phyloP scores from a whole-genome alignment of 805 yeast species.

The Saccharomyces kudriavzevii region DNA sequence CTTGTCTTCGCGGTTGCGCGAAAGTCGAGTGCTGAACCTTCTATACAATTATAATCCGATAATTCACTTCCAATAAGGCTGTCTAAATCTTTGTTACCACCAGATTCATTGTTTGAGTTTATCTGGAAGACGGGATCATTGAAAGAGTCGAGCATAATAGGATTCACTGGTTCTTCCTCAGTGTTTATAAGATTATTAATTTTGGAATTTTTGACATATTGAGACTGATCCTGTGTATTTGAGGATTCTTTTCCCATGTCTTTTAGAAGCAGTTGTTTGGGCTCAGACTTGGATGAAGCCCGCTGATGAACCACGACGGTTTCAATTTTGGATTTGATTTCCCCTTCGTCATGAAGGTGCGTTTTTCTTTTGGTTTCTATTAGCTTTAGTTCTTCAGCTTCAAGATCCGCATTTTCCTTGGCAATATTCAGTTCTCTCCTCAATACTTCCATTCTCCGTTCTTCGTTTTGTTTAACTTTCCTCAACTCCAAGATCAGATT shows the following conservation, averaged over 20 bases:
- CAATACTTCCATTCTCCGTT: neutral
- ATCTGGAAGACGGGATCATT: neutral
- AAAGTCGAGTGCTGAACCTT: neutral
- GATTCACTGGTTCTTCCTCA: neutral
- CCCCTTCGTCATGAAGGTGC: neutral
- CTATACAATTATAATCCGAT: neutral
- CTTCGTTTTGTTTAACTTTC: neutral
- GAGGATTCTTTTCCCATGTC: neutral
- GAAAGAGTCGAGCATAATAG: neutral
- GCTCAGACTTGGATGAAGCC: neutral
- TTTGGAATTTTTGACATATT: neutral
- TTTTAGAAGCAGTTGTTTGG: neutral
- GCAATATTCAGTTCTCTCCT: neutral
- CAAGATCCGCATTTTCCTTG: neutral
- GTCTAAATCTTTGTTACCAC: neutral
- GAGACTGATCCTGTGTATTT: neutral
- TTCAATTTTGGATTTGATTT: neutral
- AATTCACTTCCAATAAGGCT: neutral
- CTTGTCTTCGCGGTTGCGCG: neutral
- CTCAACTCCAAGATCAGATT: neutral
- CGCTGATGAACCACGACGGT: neutral
- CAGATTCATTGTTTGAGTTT: neutral
- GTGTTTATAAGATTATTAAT: neutral
- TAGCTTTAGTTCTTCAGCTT: neutral
- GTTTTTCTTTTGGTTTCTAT: neutral